Percentiles rank a stretch among this genome's conserved stretches.
These are phyloP conservation scores for Nitzschia putrida DNA, from an alignment of 108 stramenopile genomes.

Conservation along the genomic window DNA sequence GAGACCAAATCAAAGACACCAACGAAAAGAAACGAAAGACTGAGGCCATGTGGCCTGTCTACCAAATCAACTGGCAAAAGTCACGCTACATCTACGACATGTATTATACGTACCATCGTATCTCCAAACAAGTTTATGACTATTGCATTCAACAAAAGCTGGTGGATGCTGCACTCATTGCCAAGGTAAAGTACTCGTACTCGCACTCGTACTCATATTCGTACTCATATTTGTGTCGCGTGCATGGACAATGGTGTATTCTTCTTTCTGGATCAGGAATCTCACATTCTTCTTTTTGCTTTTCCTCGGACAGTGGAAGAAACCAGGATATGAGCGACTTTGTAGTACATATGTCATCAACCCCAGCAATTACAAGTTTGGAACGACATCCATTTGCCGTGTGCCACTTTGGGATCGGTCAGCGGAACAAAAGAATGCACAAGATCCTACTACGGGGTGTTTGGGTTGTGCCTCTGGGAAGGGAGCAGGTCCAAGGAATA, in stretches of 20 bases:
- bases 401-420: constrained; percentile 82
- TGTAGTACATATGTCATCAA: constrained; percentile 99
- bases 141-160: constrained; percentile 97
- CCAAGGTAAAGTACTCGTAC: no score
- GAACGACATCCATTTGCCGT: constrained; percentile 95
- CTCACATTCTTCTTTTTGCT: no score
- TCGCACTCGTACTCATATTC: no score
- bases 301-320: constrained; percentile 81
- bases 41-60: constrained; percentile 98
- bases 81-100: constrained; percentile 98
- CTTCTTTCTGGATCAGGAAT: no score
- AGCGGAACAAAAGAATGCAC: constrained; percentile 64
- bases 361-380: constrained; percentile 98
- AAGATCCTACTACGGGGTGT: constrained; percentile 96
- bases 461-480: constrained; percentile 95
- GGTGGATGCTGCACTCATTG: constrained; percentile 95
- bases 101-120: constrained; percentile 94
- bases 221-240: no score
- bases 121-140: constrained; percentile 90
- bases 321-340: constrained; percentile 97
- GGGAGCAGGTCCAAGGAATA: constrained; percentile 89
- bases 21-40: constrained; percentile 97
- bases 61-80: constrained; percentile 99
- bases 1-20: constrained; percentile 96
- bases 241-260: no score